A percentile compares a stretch with the other conserved stretches of the same genome.
Evolutionary conservation across 805 yeast species (phyloP).

Genomic region (Blastobotrys terrestris): DNA sequence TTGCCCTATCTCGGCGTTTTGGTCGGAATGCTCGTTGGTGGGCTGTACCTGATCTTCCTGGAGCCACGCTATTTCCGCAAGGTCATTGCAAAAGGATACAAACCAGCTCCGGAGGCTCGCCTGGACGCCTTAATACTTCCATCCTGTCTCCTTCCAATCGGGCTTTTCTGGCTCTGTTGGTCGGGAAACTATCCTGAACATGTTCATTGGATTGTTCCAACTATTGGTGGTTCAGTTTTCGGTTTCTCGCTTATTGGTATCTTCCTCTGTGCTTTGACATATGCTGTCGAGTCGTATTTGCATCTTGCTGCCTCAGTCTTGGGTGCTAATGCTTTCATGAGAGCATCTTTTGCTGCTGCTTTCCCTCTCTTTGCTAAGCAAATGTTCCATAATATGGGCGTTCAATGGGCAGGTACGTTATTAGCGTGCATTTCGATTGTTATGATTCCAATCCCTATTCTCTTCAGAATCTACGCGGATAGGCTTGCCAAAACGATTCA

Average conservation of each 20-base stretch:
- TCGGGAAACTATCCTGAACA: slow-evolving; percentile 64
- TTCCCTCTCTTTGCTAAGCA: slow-evolving; percentile 66
- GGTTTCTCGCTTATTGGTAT: slow-evolving; percentile 65
- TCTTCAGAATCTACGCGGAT: slow-evolving; percentile 48
- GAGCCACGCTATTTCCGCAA: slow-evolving; percentile 49
- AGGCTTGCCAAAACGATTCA: neutral
- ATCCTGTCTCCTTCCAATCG: slow-evolving; percentile 62
- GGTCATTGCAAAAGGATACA: slow-evolving; percentile 46
- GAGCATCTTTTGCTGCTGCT: slow-evolving; percentile 61
- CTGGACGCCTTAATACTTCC: slow-evolving; percentile 70
- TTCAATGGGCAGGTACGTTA: slow-evolving; percentile 72
- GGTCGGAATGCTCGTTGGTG: slow-evolving; percentile 58
- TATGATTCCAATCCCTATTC: slow-evolving; percentile 60
- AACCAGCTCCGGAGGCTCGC: slow-evolving; percentile 71
- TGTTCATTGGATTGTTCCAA: slow-evolving; percentile 77
- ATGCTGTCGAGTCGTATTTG: slow-evolving; percentile 64
- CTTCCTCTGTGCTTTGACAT: slow-evolving; percentile 64
- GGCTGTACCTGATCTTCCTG: slow-evolving; percentile 39
- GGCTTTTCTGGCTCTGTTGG: slow-evolving; percentile 85
- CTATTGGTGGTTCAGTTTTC: slow-evolving; percentile 53
- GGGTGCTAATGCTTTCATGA: slow-evolving; percentile 64
- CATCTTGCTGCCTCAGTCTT: slow-evolving; percentile 71
- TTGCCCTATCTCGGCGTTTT: slow-evolving; percentile 78
- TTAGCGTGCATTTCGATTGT: slow-evolving; percentile 55
- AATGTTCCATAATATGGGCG: slow-evolving; percentile 64